phyloP scores from a whole-genome alignment of 495 filamentous ascomycete genomes.

The Hyphodiscus hymeniophilus region DNA sequence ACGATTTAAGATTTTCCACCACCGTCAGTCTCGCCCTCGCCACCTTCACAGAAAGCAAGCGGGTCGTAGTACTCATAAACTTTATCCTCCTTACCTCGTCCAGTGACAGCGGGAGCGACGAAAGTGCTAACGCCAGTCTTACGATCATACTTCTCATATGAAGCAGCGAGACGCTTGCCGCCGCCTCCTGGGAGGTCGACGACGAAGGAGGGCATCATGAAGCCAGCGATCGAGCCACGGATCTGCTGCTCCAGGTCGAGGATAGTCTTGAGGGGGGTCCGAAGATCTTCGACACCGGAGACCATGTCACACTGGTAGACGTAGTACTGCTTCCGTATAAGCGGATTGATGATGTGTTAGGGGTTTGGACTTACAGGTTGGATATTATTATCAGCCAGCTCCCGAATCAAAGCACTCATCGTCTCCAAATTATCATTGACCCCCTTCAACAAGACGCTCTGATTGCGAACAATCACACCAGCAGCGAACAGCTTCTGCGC shows the following conservation, averaged over 20 bases:
- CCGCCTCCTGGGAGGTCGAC: conserved; percentile 54
- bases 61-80: conserved; percentile 53
- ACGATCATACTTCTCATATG: conserved; percentile 36
- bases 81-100: conserved; percentile 33
- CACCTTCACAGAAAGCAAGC: not conserved
- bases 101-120: conserved; percentile 42
- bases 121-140: conserved; percentile 41
- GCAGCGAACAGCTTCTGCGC: conserved; percentile 37
- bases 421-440: conserved; percentile 46
- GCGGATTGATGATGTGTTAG: conserved; percentile 1
- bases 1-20: too few species aligned
- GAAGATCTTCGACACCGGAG: conserved; percentile 46
- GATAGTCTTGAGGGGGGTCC: conserved; percentile 48
- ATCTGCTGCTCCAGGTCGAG: conserved; percentile 44
- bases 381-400: conserved; percentile 45
- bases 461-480: conserved; percentile 44
- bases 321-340: conserved; percentile 11
- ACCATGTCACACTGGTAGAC: conserved; percentile 43
- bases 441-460: conserved; percentile 44
- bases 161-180: conserved; percentile 47
- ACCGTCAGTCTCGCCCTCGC: too few species aligned
- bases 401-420: conserved; percentile 41
- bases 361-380: conserved; percentile 35
- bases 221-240: conserved; percentile 49
- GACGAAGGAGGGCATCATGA: conserved; percentile 50